Conservation (phyloP, 2,329 filamentous ascomycete species). For the Magnaporthiopsis rhizophila region DNA sequence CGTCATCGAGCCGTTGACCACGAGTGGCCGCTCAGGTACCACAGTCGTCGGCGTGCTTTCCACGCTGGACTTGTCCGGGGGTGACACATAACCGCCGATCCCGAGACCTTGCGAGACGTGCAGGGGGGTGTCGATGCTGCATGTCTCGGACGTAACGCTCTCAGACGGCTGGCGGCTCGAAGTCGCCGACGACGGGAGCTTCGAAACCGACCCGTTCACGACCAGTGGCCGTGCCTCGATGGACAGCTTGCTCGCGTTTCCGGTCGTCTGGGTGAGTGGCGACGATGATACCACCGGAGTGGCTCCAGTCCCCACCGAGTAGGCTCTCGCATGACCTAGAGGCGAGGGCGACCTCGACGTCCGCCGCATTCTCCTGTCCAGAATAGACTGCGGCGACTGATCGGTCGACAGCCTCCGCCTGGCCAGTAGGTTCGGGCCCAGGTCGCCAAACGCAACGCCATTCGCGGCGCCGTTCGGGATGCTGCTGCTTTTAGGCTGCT, state of each 20-base stretch:
- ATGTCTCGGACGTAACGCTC: slow-evolving; percentile 18
- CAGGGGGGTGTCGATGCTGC: slow-evolving; percentile 27
- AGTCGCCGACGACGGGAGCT: slow-evolving; percentile 17
- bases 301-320: slow-evolving; percentile 32
- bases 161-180: slow-evolving; percentile 23
- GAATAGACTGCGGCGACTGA: slow-evolving; percentile 43
- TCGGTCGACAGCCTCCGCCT: slow-evolving; percentile 44
- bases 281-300: slow-evolving; percentile 29
- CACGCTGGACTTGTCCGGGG: slow-evolving; percentile 5
- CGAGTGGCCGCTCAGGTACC: slow-evolving; percentile 35
- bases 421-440: slow-evolving; percentile 29
- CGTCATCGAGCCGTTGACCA: slow-evolving; percentile 40
- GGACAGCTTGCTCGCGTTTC: slow-evolving; percentile 21
- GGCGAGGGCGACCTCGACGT: slow-evolving; percentile 50
- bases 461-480: slow-evolving; percentile 28
- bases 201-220: slow-evolving; percentile 32
- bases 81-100: slow-evolving; percentile 13
- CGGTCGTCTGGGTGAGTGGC: slow-evolving; percentile 25
- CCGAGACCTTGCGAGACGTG: slow-evolving; percentile 26
- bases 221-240: slow-evolving; percentile 29
- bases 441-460: slow-evolving; percentile 35
- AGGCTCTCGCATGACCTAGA: slow-evolving; percentile 38
- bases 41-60: not conserved
- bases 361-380: slow-evolving; percentile 44
- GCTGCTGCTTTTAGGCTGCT: slow-evolving; percentile 16